Percentiles rank a stretch among this genome's conserved stretches.
Evolutionary conservation across 306 rosid genomes (phyloP).

Genomic region (Delonix regia): DNA sequence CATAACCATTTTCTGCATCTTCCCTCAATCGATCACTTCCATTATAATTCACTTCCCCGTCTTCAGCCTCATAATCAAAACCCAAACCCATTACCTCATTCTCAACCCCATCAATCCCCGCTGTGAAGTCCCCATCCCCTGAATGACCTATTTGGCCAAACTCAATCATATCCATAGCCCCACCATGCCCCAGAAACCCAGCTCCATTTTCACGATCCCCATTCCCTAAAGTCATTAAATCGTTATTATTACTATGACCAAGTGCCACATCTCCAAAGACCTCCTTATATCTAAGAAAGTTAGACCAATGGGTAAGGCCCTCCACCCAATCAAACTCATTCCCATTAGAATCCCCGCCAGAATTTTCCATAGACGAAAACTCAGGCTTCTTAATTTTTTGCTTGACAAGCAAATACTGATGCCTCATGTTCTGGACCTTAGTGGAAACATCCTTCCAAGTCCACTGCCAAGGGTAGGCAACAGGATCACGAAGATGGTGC

Average conservation of each 20-base stretch:
- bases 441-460: constrained; percentile 97
- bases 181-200: constrained; percentile 53
- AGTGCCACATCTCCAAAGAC: constrained; percentile 85
- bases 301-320: constrained; percentile 90
- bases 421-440: constrained; percentile 98
- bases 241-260: constrained; percentile 51
- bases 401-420: constrained; percentile 89
- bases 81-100: constrained; percentile 83
- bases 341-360: constrained; percentile 54
- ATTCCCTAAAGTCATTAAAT: constrained; percentile 50
- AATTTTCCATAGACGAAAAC: constrained; percentile 38
- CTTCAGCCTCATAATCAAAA: constrained; percentile 84
- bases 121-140: constrained; percentile 69
- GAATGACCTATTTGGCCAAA: constrained; percentile 83
- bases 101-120: constrained; percentile 79
- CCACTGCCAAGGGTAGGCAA: constrained; percentile 94
- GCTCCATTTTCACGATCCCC: constrained; percentile 55
- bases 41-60: constrained; percentile 75
- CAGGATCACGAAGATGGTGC: constrained; percentile 72
- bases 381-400: constrained; percentile 93
- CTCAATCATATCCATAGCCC: constrained; percentile 72
- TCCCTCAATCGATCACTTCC: constrained; percentile 60
- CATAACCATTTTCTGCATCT: constrained; percentile 71
- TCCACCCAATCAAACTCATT: constrained; percentile 92
- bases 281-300: constrained; percentile 90